Percentiles rank a stretch among this genome's conserved stretches.
phyloP scores from a whole-genome alignment of 2,329 filamentous ascomycete genomes.

The Pseudopithomyces maydicus region DNA sequence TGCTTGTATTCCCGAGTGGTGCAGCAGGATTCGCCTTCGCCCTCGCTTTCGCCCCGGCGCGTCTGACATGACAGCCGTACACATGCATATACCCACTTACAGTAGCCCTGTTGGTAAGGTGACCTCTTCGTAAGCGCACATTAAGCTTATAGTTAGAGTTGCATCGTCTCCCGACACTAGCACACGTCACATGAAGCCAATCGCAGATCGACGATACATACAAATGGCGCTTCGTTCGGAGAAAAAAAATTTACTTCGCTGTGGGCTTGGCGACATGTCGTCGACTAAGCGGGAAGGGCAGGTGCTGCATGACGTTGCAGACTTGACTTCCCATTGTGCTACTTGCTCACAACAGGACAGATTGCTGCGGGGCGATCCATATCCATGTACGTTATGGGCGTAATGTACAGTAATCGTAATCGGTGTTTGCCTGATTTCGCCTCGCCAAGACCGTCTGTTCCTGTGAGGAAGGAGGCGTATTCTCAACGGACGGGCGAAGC shows the following conservation, averaged over 20 bases:
- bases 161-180: neutral
- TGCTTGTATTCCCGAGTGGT: no score
- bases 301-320: neutral
- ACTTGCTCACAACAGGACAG: neutral
- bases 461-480: neutral
- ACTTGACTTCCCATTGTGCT: neutral
- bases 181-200: neutral
- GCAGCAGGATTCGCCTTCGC: no score
- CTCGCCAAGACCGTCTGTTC: neutral
- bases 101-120: neutral
- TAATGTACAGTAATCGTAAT: neutral
- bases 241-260: neutral
- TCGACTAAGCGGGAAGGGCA: neutral
- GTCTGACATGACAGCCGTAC: no score
- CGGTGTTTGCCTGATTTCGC: neutral
- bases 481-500: neutral
- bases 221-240: neutral
- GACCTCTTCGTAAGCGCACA: neutral
- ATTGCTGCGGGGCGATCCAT: neutral
- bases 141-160: slow-evolving; percentile 6
- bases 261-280: neutral
- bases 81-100: neutral
- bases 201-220: neutral
- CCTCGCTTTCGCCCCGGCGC: no score
- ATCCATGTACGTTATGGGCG: no score